These are phyloP conservation scores for Cucurbitaria berberidis DNA, from an alignment of 2,329 filamentous ascomycete genomes.

Conservation along the genomic window DNA sequence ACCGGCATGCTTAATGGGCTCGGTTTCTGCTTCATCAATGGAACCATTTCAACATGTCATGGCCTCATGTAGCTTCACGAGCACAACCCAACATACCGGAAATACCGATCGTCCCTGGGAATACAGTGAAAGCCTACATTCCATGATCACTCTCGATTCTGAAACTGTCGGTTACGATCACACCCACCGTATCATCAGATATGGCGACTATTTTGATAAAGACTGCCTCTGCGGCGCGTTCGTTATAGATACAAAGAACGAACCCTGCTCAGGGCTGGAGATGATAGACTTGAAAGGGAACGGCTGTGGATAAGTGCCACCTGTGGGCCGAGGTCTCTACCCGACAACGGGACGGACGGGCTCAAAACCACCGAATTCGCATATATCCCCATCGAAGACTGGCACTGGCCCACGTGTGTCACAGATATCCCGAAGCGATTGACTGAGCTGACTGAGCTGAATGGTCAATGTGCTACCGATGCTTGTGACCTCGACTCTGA, in stretches of 20 bases:
- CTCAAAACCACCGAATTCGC: constrained; percentile 33
- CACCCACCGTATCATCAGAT: constrained; percentile 17
- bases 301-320: constrained; percentile 43
- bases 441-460: constrained; percentile 18
- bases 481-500: constrained; percentile 38
- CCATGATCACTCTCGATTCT: constrained; percentile 40
- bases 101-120: constrained; percentile 44
- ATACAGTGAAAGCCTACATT: constrained; percentile 29
- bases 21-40: constrained; percentile 21
- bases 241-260: constrained; percentile 13
- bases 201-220: constrained; percentile 43
- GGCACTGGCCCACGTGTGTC: constrained; percentile 37
- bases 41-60: constrained; percentile 39
- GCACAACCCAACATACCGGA: constrained; percentile 36
- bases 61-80: constrained; percentile 40
- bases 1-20: constrained; percentile 36
- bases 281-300: constrained; percentile 30
- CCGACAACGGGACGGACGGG: constrained; percentile 32
- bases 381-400: constrained; percentile 38
- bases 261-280: constrained; percentile 25
- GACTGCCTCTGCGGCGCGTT: constrained; percentile 40
- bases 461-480: constrained; percentile 38
- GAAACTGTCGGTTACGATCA: constrained; percentile 45
- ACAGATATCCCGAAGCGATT: constrained; percentile 29
- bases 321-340: constrained; percentile 33